phyloP scores from a whole-genome alignment of 2,329 filamentous ascomycete species.

The Erysiphe pulchra region DNA sequence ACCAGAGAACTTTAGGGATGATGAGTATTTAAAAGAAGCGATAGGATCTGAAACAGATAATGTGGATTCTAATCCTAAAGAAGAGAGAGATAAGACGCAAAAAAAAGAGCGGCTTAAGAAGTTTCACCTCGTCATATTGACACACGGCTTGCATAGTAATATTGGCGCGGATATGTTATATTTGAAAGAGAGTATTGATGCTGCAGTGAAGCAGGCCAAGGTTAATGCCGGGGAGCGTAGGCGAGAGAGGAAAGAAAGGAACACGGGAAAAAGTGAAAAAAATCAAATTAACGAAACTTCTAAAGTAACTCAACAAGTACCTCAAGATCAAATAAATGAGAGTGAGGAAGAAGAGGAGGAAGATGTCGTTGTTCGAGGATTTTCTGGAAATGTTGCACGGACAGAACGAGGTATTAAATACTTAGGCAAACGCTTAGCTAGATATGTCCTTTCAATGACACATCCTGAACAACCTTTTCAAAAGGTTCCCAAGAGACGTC shows the following conservation, averaged over 20 bases:
- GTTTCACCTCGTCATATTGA: conserved; percentile 74
- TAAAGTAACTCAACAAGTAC: neutral
- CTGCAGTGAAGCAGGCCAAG: conserved; percentile 47
- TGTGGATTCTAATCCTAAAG: no score
- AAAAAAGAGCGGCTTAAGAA: conserved; percentile 26
- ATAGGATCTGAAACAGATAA: conserved; percentile 7
- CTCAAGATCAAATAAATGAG: conserved; percentile 5
- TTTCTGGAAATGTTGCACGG: conserved; percentile 65
- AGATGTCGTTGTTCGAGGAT: conserved; percentile 72
- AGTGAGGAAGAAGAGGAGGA: conserved; percentile 35
- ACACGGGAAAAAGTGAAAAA: neutral
- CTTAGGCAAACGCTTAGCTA: conserved; percentile 76
- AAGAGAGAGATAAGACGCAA: neutral
- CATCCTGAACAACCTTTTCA: conserved; percentile 83
- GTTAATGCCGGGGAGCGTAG: conserved; percentile 38
- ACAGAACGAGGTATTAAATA: conserved; percentile 95
- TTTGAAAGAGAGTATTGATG: conserved; percentile 90
- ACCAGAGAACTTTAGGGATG: conserved; percentile 44
- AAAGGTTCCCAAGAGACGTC: conserved; percentile 27
- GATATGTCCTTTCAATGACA: conserved; percentile 70
- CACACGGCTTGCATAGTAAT: conserved; percentile 89
- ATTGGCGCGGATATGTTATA: conserved; percentile 90
- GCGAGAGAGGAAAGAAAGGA: conserved; percentile 14
- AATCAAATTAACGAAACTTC: conserved; percentile 3
- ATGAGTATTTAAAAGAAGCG: conserved; percentile 12